Evolutionary conservation across 371 early-diverging fungal species (phyloP), one percentile per base, ranked within the genome.

Genomic region (Gilbertella persicaria): DNA sequence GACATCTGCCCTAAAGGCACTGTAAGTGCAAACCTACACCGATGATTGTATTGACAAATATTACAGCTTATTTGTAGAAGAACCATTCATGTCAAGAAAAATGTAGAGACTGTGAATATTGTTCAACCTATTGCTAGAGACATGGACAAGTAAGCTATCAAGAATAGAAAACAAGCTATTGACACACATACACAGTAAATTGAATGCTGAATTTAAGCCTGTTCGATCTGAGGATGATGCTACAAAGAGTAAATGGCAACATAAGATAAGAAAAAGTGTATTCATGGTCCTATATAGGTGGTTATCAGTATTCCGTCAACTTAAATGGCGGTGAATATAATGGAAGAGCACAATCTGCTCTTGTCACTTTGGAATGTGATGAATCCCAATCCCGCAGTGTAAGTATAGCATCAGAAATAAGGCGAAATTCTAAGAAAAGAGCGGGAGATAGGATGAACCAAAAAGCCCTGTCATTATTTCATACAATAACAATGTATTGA

Each of bases 401-500:
- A 64, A 37, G 21, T n/a, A 24, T 21, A 12, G 5, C n/a, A n/a
- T n/a, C n/a, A n/a, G n/a, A n/a, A n/a, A n/a, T n/a, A n/a, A 19
- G 38, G n/a, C 12, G 1, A 35, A 42, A 38, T 29, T 2, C 21
- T 50, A 29, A 26, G 42, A n/a, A 26, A 25, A 48, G 5, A 23
- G 21, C 19, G 8, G 9, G 9, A 10, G 28, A 7, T 51, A 72
- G 70, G 62, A 64, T 21, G 54, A 67, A 10, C 59, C 70, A 4
- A 28, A 46, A 8, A 43, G 39, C 12, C 75, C 75, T 23, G 53
- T 53, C 10, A 37, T 78, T 19, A 53, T 64, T 17, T 62, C 66
- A 7, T 72, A 68, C 41, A 56, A 59, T 13, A 65, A 63, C 45
- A 64, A 69, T 29, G 65, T 72, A 9, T 48, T 78, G 25, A 52